These are phyloP conservation scores for Cladophialophora carrionii DNA, from an alignment of 2,329 filamentous ascomycete genomes.

Conservation along the genomic window DNA sequence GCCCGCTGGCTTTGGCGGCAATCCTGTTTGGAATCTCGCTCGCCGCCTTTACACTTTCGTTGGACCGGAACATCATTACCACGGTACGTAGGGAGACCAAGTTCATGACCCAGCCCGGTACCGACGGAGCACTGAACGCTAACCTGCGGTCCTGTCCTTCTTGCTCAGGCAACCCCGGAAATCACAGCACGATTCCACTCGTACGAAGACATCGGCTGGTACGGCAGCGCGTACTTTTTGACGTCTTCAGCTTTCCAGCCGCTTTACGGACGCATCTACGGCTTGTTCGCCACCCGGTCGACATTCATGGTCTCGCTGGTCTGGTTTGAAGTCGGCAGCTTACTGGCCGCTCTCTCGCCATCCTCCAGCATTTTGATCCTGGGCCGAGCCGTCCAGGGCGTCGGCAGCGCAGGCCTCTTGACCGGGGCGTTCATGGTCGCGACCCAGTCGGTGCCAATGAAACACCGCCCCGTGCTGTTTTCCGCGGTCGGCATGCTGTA, in stretches of 20 bases:
- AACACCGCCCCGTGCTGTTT: conserved; percentile 43
- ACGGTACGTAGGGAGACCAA: conserved; percentile 25
- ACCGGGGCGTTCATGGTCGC: conserved; percentile 52
- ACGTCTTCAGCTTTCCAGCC: conserved; percentile 33
- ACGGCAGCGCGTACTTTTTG: conserved; percentile 38
- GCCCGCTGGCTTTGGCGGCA: conserved; percentile 34
- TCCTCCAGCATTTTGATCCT: conserved; percentile 40
- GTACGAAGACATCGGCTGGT: conserved; percentile 39
- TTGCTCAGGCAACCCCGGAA: conserved; percentile 33
- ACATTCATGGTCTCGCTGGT: conserved; percentile 41
- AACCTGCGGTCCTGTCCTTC: not conserved
- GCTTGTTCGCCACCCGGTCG: conserved; percentile 31
- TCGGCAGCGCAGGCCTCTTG: conserved; percentile 42
- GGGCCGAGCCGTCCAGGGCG: conserved; percentile 43
- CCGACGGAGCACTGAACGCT: not conserved
- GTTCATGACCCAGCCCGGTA: conserved; percentile 38
- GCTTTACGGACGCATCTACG: conserved; percentile 33
- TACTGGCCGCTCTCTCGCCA: conserved; percentile 40
- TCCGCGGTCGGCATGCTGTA: conserved; percentile 41
- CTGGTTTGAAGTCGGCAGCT: conserved; percentile 42
- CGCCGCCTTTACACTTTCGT: conserved; percentile 40
- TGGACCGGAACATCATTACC: conserved; percentile 40
- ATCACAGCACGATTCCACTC: conserved; percentile 38
- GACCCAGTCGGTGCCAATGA: conserved; percentile 41
- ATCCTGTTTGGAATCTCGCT: conserved; percentile 41